Percentiles rank a stretch among this genome's conserved stretches.
Conservation (phyloP, 2,329 filamentous ascomycete genomes). For the Chaetomium strumarium region DNA sequence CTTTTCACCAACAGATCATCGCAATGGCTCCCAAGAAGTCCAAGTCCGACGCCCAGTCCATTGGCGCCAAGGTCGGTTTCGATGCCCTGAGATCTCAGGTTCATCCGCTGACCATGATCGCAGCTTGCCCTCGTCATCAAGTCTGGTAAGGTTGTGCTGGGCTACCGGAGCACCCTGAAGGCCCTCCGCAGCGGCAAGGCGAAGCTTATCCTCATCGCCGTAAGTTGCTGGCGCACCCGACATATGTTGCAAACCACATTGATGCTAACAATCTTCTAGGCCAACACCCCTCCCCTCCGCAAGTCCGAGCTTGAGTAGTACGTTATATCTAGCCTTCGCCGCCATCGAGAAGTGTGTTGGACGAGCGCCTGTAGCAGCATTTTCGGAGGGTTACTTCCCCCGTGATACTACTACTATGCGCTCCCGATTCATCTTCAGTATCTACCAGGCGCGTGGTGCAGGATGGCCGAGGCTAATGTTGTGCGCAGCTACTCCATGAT, state of each 20-base stretch:
- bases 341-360: not conserved
- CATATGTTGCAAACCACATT: not conserved
- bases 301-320: constrained; percentile 89
- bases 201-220: constrained; percentile 70
- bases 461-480: constrained; percentile 29
- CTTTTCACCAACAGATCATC: constrained; percentile 29
- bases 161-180: constrained; percentile 79
- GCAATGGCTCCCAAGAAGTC: constrained; percentile 65
- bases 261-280: constrained; percentile 30
- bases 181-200: constrained; percentile 90
- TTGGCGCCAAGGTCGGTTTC: constrained; percentile 47
- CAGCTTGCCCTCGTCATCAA: constrained; percentile 56
- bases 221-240: not conserved
- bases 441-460: not conserved
- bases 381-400: not conserved
- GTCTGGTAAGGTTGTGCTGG: constrained; percentile 71
- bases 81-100: not conserved
- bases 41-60: constrained; percentile 78
- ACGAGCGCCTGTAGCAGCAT: not conserved
- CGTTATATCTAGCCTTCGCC: not conserved
- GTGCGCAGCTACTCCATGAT: constrained; percentile 68
- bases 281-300: constrained; percentile 95
- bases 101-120: constrained; percentile 7
- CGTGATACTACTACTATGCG: not conserved
- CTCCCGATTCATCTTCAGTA: not conserved